Evolutionary conservation across 2,329 filamentous ascomycete species (phyloP), one percentile per base, ranked within the genome.

Genomic region (Botryotinia globosa): DNA sequence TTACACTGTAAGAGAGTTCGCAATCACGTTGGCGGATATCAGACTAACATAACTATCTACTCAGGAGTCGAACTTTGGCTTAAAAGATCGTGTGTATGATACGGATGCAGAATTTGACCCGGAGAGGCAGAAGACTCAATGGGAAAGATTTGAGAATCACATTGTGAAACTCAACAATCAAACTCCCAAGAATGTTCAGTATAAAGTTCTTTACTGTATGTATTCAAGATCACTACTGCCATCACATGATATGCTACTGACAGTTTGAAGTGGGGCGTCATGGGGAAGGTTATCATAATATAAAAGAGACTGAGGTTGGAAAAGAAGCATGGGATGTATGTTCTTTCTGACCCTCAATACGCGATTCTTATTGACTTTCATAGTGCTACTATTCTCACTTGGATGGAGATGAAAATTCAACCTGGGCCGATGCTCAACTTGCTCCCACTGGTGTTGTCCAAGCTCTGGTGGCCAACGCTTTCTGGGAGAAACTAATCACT

Each of bases 291-390:
- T 88, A 83, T 76, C 87, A 89, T 75, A 90, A 89, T 75, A 85
- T 85, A 10, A 90, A 90, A 22, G 89, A 92, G 82, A 83, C 84
- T 29, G 90, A 84, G 78, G 92, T 91, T 75, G 90, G 90, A 64
- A 92, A 89, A 0, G 85, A 88, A 5, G 89, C 88, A 4, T 93
- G 91, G 91, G 90, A 92, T 80, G 88, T 88, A 80, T 77, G 87
- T 82, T 10, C 25, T 58, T 32, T 20, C 39, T n/a, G 54, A 25
- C 32, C 14, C 25, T 6, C 9, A 20, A 29, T 45, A 66, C 4
- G 14, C 3, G 22, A 63, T 14, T 12, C 18, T 51, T 16, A 54
- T 70, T 74, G 63, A 76, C 61, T 18, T 18, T 25, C 1, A 34
- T 39, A 87, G 85, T 88, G 88, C 80, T 92, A 92, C 83, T 93